Evolutionary conservation across 352 stramenopile species (phyloP), one percentile per base, ranked within the genome.

Genomic region (Phytophthora boehmeriae): DNA sequence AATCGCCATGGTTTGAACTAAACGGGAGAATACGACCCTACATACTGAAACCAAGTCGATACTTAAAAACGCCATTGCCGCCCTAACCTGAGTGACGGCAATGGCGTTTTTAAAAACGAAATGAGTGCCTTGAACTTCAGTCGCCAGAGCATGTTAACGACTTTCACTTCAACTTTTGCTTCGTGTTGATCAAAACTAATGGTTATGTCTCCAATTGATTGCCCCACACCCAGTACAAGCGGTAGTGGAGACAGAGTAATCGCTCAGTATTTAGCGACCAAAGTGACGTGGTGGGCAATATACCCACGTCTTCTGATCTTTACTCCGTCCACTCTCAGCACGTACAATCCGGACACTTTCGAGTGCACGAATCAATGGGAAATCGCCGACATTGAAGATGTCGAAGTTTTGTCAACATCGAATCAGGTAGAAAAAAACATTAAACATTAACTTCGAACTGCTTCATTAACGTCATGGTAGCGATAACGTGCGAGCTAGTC

Each of bases 351-450:
- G 0, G 79, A 90, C 47, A 84, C 79, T 43, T 90, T 86, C 52
- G 59, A 73, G 45, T 90, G 83, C 74, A 90, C 83, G 23, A 79
- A 86, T 50, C 75, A 87, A 30, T 92, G 83, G 83, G 74, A 86
- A 14, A 76, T 90, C 47, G 67, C 56, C 10, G 76, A 89, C 41
- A 88, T 92, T 53, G 76, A 75, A 19, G 68, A 69, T 39, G 68
- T 89, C 10, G 77, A 89, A 50, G 42, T 83, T 22, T 61, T 56
- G 3, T 28, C 38, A 2, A 71, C 74, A 38, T 63, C 62, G 0
- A 71, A 88, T 51, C 77, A 81, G 44, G 67, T 74, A 42, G 11
- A 16, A 17, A n/a, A n/a, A n/a, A n/a, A n/a, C n/a, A n/a, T n/a
- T n/a, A n/a, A 36, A 36, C 30, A 11, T 36, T 36, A 6, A 36